Evolutionary conservation across 192 early-diverging fungal genomes (phyloP).

Genomic region (Coemansia sp.): DNA sequence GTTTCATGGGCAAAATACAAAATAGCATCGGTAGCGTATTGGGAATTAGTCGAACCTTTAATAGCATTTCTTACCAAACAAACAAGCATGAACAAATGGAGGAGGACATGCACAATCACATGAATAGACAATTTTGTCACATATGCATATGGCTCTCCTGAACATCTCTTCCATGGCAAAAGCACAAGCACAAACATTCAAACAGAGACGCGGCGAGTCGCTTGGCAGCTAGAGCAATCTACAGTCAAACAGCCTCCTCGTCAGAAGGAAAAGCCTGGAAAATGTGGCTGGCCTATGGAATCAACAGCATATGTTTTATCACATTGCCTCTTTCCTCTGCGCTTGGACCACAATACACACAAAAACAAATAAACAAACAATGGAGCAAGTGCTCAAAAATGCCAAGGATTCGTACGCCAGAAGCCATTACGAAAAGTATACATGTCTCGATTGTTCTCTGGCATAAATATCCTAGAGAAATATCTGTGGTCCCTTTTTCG

Average conservation of each 20-base stretch:
- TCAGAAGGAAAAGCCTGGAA: neutral
- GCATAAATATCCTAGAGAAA: neutral
- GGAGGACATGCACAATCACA: too few relatives aligned
- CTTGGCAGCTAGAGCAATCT: neutral
- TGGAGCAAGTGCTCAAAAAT: neutral
- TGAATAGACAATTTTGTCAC: neutral
- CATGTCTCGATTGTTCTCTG: neutral
- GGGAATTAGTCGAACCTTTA: neutral
- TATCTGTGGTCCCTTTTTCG: neutral
- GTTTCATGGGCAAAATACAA: neutral
- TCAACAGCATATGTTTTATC: neutral
- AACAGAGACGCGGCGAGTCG: neutral
- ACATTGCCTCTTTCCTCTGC: conserved; percentile 1
- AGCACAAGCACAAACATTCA: neutral
- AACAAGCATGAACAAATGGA: neutral
- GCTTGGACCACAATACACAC: neutral
- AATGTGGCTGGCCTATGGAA: neutral
- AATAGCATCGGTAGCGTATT: neutral
- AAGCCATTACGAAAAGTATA: neutral
- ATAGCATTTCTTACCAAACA: neutral
- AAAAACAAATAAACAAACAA: neutral
- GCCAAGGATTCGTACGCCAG: neutral
- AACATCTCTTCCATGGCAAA: neutral
- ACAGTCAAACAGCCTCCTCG: too few relatives aligned
- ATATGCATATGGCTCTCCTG: neutral